phyloP scores from a whole-genome alignment of 1,139 yeast genomes.

The Debaryomyces subglobosus region DNA sequence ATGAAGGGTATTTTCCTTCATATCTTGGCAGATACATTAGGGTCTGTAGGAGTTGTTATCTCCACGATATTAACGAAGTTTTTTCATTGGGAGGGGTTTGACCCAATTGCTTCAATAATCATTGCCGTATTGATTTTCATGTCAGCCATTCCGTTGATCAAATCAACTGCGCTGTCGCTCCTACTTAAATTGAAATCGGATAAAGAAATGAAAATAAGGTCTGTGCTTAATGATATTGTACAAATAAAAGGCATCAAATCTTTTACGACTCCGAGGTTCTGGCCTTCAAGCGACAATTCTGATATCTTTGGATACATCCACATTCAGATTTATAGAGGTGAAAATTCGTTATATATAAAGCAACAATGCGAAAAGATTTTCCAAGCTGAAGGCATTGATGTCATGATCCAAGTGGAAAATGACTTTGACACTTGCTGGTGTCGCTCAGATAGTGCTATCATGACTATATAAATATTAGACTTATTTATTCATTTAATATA shows the following conservation, averaged over 20 bases:
- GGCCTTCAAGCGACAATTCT: constrained; percentile 64
- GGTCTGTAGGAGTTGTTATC: constrained; percentile 93
- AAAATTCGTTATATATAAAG: constrained; percentile 62
- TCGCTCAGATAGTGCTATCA: constrained; percentile 19
- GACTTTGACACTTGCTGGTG: constrained; percentile 68
- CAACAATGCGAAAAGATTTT: constrained; percentile 59
- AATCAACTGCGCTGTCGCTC: constrained; percentile 76
- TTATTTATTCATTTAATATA: neutral
- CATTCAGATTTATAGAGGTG: constrained; percentile 69
- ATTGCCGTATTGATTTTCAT: constrained; percentile 79
- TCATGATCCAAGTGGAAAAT: constrained; percentile 62
- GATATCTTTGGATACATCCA: constrained; percentile 63
- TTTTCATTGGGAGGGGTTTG: constrained; percentile 69
- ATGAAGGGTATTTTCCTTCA: constrained; percentile 95
- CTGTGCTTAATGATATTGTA: constrained; percentile 66
- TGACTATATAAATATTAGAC: constrained; percentile 5
- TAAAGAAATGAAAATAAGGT: constrained; percentile 62
- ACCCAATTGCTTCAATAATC: constrained; percentile 87
- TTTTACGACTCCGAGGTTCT: constrained; percentile 86
- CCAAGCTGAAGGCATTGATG: constrained; percentile 39
- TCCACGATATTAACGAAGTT: constrained; percentile 72
- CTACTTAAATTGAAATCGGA: constrained; percentile 60
- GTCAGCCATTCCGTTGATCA: constrained; percentile 82
- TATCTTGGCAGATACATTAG: constrained; percentile 91
- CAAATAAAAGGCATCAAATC: constrained; percentile 80